A percentile compares a stretch with the other conserved stretches of the same genome.
Conservation (phyloP, 257 asterid species). For the Penstemon barbatus region DNA sequence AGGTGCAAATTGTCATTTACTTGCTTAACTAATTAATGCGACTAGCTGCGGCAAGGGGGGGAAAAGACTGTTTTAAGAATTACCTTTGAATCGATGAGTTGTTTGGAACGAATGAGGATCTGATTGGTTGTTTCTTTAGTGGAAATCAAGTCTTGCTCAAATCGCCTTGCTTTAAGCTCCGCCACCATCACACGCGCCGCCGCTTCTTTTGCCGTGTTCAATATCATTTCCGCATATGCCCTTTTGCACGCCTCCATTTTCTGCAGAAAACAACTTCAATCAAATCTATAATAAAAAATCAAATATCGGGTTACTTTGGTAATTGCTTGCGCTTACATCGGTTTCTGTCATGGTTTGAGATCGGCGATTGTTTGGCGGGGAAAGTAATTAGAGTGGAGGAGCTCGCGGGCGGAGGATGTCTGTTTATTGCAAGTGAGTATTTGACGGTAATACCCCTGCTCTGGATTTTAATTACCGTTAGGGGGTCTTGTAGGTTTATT, state of each 20-base stretch:
- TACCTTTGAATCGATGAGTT: constrained; percentile 61
- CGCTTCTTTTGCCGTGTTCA: constrained; percentile 71
- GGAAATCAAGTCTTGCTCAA: constrained; percentile 48
- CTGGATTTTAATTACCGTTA: constrained; percentile 6
- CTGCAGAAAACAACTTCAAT: constrained; percentile 28
- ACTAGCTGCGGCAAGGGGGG: neutral
- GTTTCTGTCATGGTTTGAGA: constrained; percentile 38
- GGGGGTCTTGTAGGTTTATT: neutral
- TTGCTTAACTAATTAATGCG: neutral
- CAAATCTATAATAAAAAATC: neutral
- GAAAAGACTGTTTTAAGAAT: neutral
- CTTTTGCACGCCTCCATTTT: constrained; percentile 58
- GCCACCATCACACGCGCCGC: constrained; percentile 77
- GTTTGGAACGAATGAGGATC: constrained; percentile 65
- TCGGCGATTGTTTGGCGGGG: constrained; percentile 21
- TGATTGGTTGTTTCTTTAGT: constrained; percentile 57
- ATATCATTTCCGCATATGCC: constrained; percentile 70
- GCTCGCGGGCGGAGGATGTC: constrained; percentile 7
- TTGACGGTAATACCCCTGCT: constrained; percentile 26
- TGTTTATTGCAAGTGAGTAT: neutral
- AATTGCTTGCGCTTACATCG: constrained; percentile 35
- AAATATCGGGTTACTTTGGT: neutral
- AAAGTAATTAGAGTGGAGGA: neutral
- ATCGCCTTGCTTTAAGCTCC: constrained; percentile 48
- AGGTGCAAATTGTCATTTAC: neutral